These are phyloP conservation scores for Cymbopogon citratus DNA, from an alignment of 176 grass and related monocot genomes.

Conservation along the genomic window DNA sequence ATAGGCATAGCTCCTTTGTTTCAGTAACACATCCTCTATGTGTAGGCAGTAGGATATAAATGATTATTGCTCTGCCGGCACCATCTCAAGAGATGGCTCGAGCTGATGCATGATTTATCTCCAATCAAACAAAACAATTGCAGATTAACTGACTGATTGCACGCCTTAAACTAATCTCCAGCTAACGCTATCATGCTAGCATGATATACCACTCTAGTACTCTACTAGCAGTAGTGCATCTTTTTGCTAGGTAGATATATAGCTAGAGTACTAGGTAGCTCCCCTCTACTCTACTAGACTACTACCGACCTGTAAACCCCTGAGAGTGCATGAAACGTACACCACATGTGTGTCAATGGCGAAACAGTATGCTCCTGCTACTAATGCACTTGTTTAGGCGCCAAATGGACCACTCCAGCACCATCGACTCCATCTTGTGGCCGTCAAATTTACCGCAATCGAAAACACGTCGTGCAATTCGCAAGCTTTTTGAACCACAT, in stretches of 20 bases:
- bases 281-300: too few species aligned
- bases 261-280: background rate
- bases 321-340: background rate
- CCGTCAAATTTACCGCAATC: slow-evolving; percentile 17
- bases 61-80: background rate
- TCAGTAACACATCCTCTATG: background rate
- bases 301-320: background rate
- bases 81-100: background rate
- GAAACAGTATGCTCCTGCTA: background rate
- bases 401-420: slow-evolving; percentile 36
- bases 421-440: slow-evolving; percentile 41
- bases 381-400: slow-evolving; percentile 9
- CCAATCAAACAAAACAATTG: background rate
- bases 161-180: background rate
- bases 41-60: background rate
- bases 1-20: background rate
- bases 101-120: background rate
- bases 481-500: background rate
- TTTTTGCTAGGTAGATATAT: background rate
- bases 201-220: background rate
- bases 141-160: background rate
- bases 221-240: background rate
- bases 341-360: background rate
- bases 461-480: background rate
- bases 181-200: background rate